Base-by-base conservation (phyloP, 2,329 filamentous ascomycete species). In the Phyllachora maydis region DNA sequence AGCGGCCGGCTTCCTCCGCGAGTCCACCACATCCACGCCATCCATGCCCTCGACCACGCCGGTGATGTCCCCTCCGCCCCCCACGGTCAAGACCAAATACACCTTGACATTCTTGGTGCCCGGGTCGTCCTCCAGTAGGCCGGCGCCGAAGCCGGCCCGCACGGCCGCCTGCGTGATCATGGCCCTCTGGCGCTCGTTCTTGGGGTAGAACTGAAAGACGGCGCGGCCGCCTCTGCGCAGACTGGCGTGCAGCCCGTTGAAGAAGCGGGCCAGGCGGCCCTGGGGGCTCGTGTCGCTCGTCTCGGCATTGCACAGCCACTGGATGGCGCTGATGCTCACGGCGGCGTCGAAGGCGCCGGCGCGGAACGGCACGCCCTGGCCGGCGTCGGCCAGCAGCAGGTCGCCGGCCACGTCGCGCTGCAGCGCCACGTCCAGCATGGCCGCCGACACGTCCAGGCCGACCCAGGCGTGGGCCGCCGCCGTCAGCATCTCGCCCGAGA, bases 261-360 rank as follows among this genome's bases (percentile, higher is more conserved):
- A 98, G 43, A 98, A 98, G 21, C 85, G 59, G 4, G 66, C 63
- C 14, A 98, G 49, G 5, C 88, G 57, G 0, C 76, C 79, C 14
- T 75, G 65, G 1, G 82, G 76, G 1, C 65, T 77, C 0, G 88
- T 83, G 23, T 90, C 81, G 41, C 68, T 78, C 29, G 65, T 77
- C 46, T 95, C 88, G 19, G 85, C 88, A 46, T 92, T 95, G 48
- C 88, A 98, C 15, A 98, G 59, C 88, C 88, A 98, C 48, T 98
- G 88, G n/a, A 98, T 76, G 1, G 88, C 88, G 35, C 70, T 81
- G 43, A 98, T 95, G 40, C 72, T 82, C 37, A 98, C 82, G 12
- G 88, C 88, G 0, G 85, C 88, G 44, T 98, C 88, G 42, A 98
- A 98, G 0, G 73, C 68, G 16, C 88, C 88, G 0, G 88, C 67